Conservation (phyloP, 2,329 filamentous ascomycete species). For the Simplicillium sp. region DNA sequence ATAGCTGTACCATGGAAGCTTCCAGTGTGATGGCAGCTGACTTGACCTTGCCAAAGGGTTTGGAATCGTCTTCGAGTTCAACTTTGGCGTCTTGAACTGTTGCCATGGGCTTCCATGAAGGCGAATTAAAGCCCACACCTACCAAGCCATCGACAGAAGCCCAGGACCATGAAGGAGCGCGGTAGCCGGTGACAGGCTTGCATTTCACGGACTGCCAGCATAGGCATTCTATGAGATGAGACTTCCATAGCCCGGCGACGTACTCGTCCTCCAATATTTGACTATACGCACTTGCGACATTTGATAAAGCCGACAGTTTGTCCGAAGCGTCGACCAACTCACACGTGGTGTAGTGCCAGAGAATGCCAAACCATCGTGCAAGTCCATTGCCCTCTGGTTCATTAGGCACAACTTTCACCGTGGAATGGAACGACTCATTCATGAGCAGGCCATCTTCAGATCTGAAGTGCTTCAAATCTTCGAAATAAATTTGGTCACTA, state of each 20-base stretch:
- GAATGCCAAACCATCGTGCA: background rate
- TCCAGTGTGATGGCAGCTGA: background rate
- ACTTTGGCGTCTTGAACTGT: background rate
- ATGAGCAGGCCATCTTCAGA: slow-evolving; percentile 2
- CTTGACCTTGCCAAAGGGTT: background rate
- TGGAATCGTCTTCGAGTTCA: background rate
- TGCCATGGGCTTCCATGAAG: background rate
- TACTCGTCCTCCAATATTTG: slow-evolving; percentile 1
- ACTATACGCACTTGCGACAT: slow-evolving; percentile 2
- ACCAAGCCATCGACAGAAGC: background rate
- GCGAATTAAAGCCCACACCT: background rate
- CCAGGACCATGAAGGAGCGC: slow-evolving; percentile 3
- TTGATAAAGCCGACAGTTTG: background rate
- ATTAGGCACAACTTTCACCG: background rate
- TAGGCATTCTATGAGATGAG: background rate
- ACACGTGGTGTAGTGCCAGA: background rate
- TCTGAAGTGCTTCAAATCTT: background rate
- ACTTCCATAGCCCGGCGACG: background rate
- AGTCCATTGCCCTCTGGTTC: background rate
- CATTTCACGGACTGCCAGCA: background rate
- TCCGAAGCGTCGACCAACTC: background rate
- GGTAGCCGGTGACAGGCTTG: background rate
- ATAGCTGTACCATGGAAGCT: background rate
- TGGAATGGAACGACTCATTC: background rate
- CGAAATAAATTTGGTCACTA: slow-evolving; percentile 3